Conservation (phyloP, 129 eudicot genomes). For the Escallonia rubra region DNA sequence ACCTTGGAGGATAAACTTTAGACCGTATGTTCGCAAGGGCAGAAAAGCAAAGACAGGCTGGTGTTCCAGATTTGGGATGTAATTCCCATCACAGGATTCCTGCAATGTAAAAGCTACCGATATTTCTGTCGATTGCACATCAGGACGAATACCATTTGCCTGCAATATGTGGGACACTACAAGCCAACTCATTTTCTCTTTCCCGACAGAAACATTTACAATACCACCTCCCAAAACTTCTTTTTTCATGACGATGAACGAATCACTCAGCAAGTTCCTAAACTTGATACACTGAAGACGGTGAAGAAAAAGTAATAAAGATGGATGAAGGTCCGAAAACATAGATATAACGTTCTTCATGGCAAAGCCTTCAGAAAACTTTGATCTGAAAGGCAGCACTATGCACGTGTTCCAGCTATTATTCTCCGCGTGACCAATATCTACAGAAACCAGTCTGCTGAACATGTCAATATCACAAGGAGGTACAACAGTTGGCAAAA, state of each 20-base stretch:
- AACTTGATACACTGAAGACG: conserved; percentile 79
- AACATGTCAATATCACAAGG: conserved; percentile 59
- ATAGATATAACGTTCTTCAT: conserved; percentile 56
- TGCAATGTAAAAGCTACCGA: conserved; percentile 78
- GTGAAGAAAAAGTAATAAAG: conserved; percentile 82
- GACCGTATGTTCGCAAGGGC: conserved; percentile 83
- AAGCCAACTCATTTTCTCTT: conserved; percentile 69
- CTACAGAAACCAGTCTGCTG: conserved; percentile 33
- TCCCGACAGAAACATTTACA: conserved; percentile 56
- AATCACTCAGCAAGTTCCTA: conserved; percentile 48
- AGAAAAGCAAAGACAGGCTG: conserved; percentile 95
- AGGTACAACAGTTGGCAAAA: conserved; percentile 78
- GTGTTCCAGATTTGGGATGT: conserved; percentile 52
- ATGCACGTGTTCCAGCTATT: conserved; percentile 76
- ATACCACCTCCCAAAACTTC: conserved; percentile 62
- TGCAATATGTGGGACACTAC: conserved; percentile 48
- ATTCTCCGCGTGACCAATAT: conserved; percentile 26
- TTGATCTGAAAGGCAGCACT: conserved; percentile 79
- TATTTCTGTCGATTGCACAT: conserved; percentile 68
- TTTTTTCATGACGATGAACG: conserved; percentile 65
- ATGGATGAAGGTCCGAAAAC: conserved; percentile 95
- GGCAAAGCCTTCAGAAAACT: conserved; percentile 29
- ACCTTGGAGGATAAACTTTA: conserved; percentile 86
- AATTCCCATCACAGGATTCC: conserved; percentile 37
- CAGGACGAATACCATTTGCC: conserved; percentile 48